These are phyloP conservation scores for Actinomucor elegans DNA, from an alignment of 371 early-diverging fungal genomes.

Conservation along the genomic window DNA sequence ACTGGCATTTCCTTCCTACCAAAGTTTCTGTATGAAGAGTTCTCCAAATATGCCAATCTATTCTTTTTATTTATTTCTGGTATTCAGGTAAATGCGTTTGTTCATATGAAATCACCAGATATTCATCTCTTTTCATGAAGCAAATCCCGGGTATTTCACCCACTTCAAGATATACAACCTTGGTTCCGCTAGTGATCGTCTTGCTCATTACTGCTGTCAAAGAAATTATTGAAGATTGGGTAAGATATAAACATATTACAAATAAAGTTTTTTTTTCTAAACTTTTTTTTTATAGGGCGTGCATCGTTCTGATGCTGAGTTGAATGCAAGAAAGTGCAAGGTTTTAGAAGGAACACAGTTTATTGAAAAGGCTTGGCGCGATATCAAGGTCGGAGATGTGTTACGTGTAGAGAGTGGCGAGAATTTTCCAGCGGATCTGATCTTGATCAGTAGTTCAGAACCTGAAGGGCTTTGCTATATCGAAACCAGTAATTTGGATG, in stretches of 20 bases:
- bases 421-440: constrained; percentile 92
- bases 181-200: constrained; percentile 91
- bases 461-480: constrained; percentile 88
- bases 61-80: constrained; percentile 92
- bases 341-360: constrained; percentile 66
- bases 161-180: constrained; percentile 84
- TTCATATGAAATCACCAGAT: constrained; percentile 10
- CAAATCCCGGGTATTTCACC: constrained; percentile 87
- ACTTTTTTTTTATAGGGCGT: constrained; percentile 58
- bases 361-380: constrained; percentile 70
- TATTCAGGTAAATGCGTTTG: constrained; percentile 65
- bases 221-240: constrained; percentile 94
- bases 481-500: constrained; percentile 96
- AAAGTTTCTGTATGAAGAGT: constrained; percentile 91
- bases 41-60: constrained; percentile 92
- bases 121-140: constrained; percentile 35
- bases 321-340: constrained; percentile 72
- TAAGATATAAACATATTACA: constrained; percentile 30
- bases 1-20: constrained; percentile 87
- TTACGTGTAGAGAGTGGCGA: constrained; percentile 85
- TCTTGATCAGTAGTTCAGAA: constrained; percentile 85
- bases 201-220: constrained; percentile 93
- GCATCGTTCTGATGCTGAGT: constrained; percentile 76
- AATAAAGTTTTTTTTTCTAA: neutral
- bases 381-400: constrained; percentile 90